Conservation (phyloP, 2,329 filamentous ascomycete species). For the Colletotrichum sidae region DNA sequence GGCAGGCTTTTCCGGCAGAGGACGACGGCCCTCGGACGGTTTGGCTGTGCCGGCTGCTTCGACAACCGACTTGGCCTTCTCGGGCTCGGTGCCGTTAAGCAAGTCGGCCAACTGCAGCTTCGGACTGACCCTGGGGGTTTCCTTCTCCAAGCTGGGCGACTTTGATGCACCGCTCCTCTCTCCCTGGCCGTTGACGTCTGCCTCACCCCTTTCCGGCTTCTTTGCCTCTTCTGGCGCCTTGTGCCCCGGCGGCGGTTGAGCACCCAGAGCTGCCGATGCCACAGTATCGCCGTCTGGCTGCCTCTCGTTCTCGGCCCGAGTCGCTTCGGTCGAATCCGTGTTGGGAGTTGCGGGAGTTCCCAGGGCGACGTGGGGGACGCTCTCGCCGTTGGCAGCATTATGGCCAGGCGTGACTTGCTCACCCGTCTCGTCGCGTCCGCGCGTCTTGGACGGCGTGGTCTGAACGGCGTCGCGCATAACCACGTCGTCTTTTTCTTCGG, state of each 20-base stretch:
- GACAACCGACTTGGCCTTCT: neutral
- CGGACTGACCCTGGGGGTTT: conserved; percentile 14
- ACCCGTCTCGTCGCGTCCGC: neutral
- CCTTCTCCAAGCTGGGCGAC: conserved; percentile 14
- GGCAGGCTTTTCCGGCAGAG: neutral
- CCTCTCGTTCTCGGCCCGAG: neutral
- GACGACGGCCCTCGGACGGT: conserved; percentile 15
- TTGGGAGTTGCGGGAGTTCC: conserved; percentile 12
- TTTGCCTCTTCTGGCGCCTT: no score
- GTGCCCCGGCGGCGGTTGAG: no score
- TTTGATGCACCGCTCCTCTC: conserved; percentile 17
- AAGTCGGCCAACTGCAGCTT: conserved; percentile 24
- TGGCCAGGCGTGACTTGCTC: neutral
- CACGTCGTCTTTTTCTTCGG: conserved; percentile 4
- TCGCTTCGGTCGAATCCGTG: neutral
- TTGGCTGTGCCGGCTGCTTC: neutral
- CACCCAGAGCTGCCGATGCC: no score
- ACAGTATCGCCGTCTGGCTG: no score
- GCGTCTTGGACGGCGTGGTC: conserved; percentile 7
- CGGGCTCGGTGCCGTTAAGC: conserved; percentile 9
- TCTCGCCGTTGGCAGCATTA: neutral
- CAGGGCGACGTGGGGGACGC: neutral
- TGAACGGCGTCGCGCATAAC: conserved; percentile 14
- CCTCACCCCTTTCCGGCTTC: neutral
- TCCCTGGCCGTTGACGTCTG: neutral